A percentile compares a stretch with the other conserved stretches of the same genome.
These are phyloP conservation scores for Plasmodium reichenowi DNA, from an alignment of 169 alveolate genomes.

Conservation along the genomic window DNA sequence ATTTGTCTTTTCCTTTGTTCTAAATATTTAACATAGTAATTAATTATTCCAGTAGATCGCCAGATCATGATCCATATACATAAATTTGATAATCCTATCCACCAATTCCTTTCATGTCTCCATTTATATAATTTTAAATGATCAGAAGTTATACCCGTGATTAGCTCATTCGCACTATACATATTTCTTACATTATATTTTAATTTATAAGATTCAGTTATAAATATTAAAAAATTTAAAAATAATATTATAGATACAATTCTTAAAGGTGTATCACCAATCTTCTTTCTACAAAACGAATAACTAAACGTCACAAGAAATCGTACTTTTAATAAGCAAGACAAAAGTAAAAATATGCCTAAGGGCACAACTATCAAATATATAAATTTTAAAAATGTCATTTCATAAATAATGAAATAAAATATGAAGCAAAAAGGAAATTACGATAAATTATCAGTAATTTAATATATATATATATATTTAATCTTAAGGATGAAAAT, in stretches of 20 bases:
- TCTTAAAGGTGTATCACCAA: conserved; percentile 75
- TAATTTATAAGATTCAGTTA: conserved; percentile 66
- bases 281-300: conserved; percentile 70
- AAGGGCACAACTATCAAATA: conserved; percentile 69
- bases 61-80: conserved; percentile 76
- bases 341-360: conserved; percentile 63
- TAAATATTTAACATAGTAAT: conserved; percentile 58
- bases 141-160: conserved; percentile 39
- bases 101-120: conserved; percentile 78
- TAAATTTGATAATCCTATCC: conserved; percentile 73
- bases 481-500: no score
- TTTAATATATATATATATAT: neutral
- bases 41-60: conserved; percentile 74
- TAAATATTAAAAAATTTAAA: conserved; percentile 57
- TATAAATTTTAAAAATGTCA: conserved; percentile 49
- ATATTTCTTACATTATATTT: conserved; percentile 36
- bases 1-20: conserved; percentile 48
- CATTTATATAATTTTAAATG: conserved; percentile 70
- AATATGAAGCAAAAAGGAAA: neutral
- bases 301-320: conserved; percentile 61
- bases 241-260: conserved; percentile 58
- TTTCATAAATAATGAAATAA: neutral
- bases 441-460: neutral
- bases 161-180: conserved; percentile 34
- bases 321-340: conserved; percentile 70